Evolutionary conservation across 495 filamentous ascomycete species (phyloP), one percentile per base, ranked within the genome.

Genomic region (Penicillium flavigenum): DNA sequence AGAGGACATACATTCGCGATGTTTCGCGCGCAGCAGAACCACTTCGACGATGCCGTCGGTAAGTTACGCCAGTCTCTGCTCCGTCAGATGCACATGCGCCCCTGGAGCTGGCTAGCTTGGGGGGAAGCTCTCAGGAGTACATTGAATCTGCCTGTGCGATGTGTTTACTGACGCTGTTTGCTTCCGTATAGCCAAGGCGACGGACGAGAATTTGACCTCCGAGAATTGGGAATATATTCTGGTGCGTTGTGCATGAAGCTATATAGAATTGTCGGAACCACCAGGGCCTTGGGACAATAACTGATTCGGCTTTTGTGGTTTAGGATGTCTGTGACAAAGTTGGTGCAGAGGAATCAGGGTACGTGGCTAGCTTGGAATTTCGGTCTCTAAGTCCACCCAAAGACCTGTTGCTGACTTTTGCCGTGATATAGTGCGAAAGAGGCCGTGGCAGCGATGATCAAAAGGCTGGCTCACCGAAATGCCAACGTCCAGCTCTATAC

Each of bases 401-500:
- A n/a, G 41, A 44, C 10, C 31, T 3, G 14, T 56, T 71, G 52
- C 69, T 71, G 34, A 70, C 43, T 39, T 20, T 26, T 26, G 14
- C 17, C 11, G 36, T 47, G 38, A 38, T 32, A 51, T 54, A 83
- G 92, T 43, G 81, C 91, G 50, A 96, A 96, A 76, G 93, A 98
- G 77, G 92, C 86, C 17, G 90, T 98, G 59, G 89, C 91, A 59
- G 88, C 90, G 57, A 81, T 98, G 81, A 98, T 98, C 72, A 98
- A 96, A 76, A 81, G 94, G 57, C 80, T 98, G 61, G 95, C 94
- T 54, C 93, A 98, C 75, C 85, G 94, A 58, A 98, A 98, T 75
- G 94, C 94, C 55, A 98, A 98, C 74, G 94, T 98, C n/a, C 94
- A 98, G 76, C 81, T 98, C 32, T 98, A 98, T 69, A 98, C 94